Conservation (phyloP, 495 filamentous ascomycete species). For the Penicillium chermesinum region DNA sequence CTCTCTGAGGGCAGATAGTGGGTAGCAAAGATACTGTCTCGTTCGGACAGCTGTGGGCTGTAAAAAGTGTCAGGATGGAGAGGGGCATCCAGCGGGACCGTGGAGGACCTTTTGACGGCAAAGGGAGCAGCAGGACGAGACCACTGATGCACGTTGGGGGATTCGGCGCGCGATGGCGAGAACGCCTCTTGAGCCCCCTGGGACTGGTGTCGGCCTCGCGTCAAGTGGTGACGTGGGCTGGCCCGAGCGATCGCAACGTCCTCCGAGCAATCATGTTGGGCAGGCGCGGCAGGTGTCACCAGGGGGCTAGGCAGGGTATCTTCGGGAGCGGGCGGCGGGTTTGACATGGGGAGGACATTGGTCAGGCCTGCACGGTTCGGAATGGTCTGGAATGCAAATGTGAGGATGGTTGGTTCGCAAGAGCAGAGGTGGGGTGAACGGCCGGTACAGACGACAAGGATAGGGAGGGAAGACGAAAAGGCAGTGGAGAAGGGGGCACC, state of each 20-base stretch:
- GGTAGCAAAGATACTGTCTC: conserved; percentile 61
- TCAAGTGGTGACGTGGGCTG: conserved; percentile 40
- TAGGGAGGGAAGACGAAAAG: conserved; percentile 3
- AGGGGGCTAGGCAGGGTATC: conserved; percentile 42
- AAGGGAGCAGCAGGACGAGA: conserved; percentile 26
- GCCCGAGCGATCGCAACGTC: conserved; percentile 27
- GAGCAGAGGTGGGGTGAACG: neutral
- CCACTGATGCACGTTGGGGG: conserved; percentile 37
- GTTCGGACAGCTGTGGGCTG: conserved; percentile 52
- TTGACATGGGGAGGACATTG: conserved; percentile 57
- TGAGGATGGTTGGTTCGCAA: conserved; percentile 6
- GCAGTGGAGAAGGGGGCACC: conserved; percentile 9
- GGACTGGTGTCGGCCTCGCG: conserved; percentile 32
- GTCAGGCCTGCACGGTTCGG: conserved; percentile 35
- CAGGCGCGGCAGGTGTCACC: conserved; percentile 47
- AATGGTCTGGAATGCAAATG: conserved; percentile 25
- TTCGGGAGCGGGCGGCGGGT: conserved; percentile 44
- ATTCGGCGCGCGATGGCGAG: conserved; percentile 39
- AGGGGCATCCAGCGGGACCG: conserved; percentile 24
- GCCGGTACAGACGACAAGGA: conserved; percentile 9
- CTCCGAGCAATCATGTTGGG: conserved; percentile 44
- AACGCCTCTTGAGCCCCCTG: conserved; percentile 28
- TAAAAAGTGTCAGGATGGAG: conserved; percentile 27
- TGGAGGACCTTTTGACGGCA: conserved; percentile 36
- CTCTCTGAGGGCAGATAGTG: conserved; percentile 51